Percentiles rank a stretch among this genome's conserved stretches.
Conservation (phyloP, 2,329 filamentous ascomycete genomes). For the Trichoderma sp. region DNA sequence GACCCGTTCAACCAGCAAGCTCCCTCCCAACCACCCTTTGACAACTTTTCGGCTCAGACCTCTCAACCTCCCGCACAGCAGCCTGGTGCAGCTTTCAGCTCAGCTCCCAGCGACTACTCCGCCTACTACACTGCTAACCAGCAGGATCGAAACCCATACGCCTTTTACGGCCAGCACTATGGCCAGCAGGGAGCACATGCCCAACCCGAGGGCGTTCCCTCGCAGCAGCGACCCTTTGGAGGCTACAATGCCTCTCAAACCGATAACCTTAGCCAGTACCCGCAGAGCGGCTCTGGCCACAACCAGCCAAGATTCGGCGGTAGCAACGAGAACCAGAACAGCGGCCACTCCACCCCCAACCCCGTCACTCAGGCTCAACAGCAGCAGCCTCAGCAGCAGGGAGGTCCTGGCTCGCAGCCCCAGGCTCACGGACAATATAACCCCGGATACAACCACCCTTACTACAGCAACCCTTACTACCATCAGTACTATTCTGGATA, state of each 20-base stretch:
- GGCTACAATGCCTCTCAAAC: conserved; percentile 71
- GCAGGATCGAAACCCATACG: conserved; percentile 74
- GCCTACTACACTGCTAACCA: conserved; percentile 82
- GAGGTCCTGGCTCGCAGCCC: conserved; percentile 49
- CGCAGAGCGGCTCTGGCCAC: conserved; percentile 65
- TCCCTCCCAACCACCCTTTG: conserved; percentile 60
- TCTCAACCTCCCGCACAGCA: conserved; percentile 62
- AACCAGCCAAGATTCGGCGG: conserved; percentile 64
- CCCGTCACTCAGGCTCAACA: conserved; percentile 64
- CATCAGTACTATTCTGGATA: conserved; percentile 62
- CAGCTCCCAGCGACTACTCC: conserved; percentile 77
- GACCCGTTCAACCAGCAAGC: conserved; percentile 84
- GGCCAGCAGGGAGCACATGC: conserved; percentile 60
- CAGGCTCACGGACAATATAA: conserved; percentile 52
- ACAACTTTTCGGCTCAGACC: conserved; percentile 62
- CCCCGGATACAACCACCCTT: conserved; percentile 59
- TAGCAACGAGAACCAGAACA: conserved; percentile 74
- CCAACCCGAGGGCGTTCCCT: conserved; percentile 72
- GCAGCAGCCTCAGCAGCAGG: conserved; percentile 55
- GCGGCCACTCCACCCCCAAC: conserved; percentile 89
- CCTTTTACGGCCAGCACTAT: conserved; percentile 72
- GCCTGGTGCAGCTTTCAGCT: conserved; percentile 69
- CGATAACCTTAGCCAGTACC: conserved; percentile 70
- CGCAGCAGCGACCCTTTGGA: conserved; percentile 75
- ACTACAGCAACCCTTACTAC: conserved; percentile 67